Conservation (phyloP, 805 yeast species). For the Yamadazyma olivae region DNA sequence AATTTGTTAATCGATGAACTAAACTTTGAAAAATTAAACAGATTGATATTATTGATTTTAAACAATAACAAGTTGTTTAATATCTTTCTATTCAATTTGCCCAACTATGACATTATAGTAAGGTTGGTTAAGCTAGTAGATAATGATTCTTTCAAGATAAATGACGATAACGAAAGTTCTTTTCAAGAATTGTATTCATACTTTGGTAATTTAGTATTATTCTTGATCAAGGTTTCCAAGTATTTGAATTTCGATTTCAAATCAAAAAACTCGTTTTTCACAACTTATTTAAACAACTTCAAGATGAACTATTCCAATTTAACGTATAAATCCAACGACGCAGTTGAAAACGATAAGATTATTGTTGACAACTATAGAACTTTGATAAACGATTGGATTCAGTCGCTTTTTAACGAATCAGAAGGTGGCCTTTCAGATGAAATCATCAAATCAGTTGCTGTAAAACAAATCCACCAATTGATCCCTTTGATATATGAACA, state of each 20-base stretch:
- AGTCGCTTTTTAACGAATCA: slow-evolving; percentile 66
- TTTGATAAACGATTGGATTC: slow-evolving; percentile 63
- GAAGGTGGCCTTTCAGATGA: slow-evolving; percentile 82
- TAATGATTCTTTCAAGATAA: slow-evolving; percentile 28
- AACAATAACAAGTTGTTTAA: slow-evolving; percentile 38
- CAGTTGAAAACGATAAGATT: slow-evolving; percentile 25
- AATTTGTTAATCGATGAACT: slow-evolving; percentile 22
- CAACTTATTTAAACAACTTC: slow-evolving; percentile 33
- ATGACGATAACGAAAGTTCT: slow-evolving; percentile 51
- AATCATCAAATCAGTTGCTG: slow-evolving; percentile 60
- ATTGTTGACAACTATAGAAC: slow-evolving; percentile 31
- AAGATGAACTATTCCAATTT: slow-evolving; percentile 28
- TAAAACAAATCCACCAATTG: slow-evolving; percentile 63
- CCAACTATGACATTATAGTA: slow-evolving; percentile 37
- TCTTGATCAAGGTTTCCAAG: slow-evolving; percentile 11
- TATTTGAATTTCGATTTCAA: slow-evolving; percentile 22
- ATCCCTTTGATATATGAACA: slow-evolving; percentile 76
- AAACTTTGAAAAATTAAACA: slow-evolving; percentile 31
- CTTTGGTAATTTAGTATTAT: slow-evolving; percentile 57
- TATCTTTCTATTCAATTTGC: slow-evolving; percentile 41
- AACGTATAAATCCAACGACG: slow-evolving; percentile 17
- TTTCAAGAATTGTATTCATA: slow-evolving; percentile 68
- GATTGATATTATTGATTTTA: slow-evolving; percentile 52
- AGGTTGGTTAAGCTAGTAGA: slow-evolving; percentile 54
- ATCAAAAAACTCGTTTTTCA: slow-evolving; percentile 27